phyloP scores from a whole-genome alignment of 306 rosid genomes.

The Ormosia emarginata region DNA sequence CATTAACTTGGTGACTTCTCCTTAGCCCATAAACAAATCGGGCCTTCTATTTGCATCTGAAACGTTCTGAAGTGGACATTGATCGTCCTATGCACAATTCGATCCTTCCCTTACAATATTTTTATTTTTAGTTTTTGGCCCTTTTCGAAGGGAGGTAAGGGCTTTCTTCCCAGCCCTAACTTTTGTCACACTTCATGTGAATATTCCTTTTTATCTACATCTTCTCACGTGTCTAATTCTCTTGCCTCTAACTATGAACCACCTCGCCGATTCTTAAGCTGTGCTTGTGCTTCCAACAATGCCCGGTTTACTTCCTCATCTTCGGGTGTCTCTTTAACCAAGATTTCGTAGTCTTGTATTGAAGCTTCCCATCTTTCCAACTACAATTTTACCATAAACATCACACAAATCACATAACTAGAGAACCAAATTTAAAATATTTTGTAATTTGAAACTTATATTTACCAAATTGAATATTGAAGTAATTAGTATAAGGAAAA shows the following conservation, averaged over 20 bases:
- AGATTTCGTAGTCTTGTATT: slow-evolving; percentile 62
- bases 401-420: neutral
- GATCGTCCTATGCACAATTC: neutral
- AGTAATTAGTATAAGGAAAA: neutral
- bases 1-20: neutral
- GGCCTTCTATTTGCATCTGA: neutral
- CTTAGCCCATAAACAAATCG: neutral
- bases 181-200: neutral
- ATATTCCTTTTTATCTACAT: neutral
- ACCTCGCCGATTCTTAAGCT: slow-evolving; percentile 39
- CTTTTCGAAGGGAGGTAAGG: neutral
- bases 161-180: neutral
- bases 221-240: neutral
- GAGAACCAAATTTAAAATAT: neutral
- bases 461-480: neutral
- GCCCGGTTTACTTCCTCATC: slow-evolving; percentile 50
- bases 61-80: neutral
- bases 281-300: slow-evolving; percentile 47
- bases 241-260: neutral
- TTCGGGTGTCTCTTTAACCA: slow-evolving; percentile 48
- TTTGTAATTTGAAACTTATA: neutral
- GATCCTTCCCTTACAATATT: neutral
- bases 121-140: neutral
- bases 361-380: slow-evolving; percentile 79
- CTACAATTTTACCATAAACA: slow-evolving; percentile 34